phyloP scores from a whole-genome alignment of 2,329 filamentous ascomycete genomes.

The Talaromyces funiculosus region DNA sequence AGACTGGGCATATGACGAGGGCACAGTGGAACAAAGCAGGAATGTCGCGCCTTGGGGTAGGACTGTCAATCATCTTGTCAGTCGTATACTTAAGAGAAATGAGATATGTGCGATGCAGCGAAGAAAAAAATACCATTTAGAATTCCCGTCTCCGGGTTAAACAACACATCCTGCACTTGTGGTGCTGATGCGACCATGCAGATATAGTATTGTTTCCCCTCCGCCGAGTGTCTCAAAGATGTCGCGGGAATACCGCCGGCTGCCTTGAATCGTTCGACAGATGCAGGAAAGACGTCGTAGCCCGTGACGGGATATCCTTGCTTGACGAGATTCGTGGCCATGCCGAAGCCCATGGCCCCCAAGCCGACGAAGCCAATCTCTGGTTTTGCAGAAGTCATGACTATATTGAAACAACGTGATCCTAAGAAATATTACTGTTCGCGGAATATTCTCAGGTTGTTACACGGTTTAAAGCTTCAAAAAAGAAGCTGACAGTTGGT shows the following conservation, averaged over 20 bases:
- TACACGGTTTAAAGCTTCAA: too few relatives aligned
- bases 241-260: slow-evolving; percentile 57
- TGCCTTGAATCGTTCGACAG: slow-evolving; percentile 58
- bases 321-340: slow-evolving; percentile 68
- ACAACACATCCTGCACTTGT: slow-evolving; percentile 62
- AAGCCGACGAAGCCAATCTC: slow-evolving; percentile 65
- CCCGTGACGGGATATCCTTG: slow-evolving; percentile 62
- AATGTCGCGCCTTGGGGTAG: slow-evolving; percentile 57
- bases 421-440: too few relatives aligned
- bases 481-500: not conserved
- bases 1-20: slow-evolving; percentile 59
- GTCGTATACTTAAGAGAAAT: not conserved
- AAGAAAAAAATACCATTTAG: slow-evolving; percentile 19
- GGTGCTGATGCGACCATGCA: slow-evolving; percentile 71
- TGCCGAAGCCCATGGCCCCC: slow-evolving; percentile 76
- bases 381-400: slow-evolving; percentile 41
- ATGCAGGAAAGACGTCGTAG: slow-evolving; percentile 64
- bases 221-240: slow-evolving; percentile 58
- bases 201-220: slow-evolving; percentile 56
- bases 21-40: slow-evolving; percentile 65
- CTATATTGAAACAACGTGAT: slow-evolving; percentile 30
- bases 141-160: slow-evolving; percentile 53
- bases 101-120: not conserved
- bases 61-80: slow-evolving; percentile 21
- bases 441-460: too few relatives aligned